Evolutionary conservation across 2,329 filamentous ascomycete species (phyloP).

Genomic region (Parasarocladium wereldwijsianum): DNA sequence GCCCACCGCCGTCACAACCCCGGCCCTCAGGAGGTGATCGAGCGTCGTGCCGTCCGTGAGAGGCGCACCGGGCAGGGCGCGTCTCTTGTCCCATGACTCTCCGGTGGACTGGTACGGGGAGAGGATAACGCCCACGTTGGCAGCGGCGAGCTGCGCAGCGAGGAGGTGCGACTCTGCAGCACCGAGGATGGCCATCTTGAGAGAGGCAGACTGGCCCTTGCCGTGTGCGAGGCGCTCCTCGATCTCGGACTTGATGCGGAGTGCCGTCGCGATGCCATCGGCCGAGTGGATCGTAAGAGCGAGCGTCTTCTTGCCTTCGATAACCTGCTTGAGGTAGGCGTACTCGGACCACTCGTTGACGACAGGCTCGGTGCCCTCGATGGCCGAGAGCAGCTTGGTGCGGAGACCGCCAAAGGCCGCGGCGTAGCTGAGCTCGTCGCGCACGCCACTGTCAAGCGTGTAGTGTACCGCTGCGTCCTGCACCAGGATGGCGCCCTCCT

Average conservation of each 20-base stretch:
- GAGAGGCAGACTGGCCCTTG: slow-evolving; percentile 4
- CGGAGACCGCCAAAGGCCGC: slow-evolving; percentile 36
- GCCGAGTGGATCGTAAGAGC: slow-evolving; percentile 47
- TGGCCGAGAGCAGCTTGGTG: slow-evolving; percentile 36
- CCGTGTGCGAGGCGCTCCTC: slow-evolving; percentile 23
- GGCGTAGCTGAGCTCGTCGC: slow-evolving; percentile 32
- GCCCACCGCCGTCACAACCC: slow-evolving; percentile 42
- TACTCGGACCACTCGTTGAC: slow-evolving; percentile 30
- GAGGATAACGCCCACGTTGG: slow-evolving; percentile 44
- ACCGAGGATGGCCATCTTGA: slow-evolving; percentile 44
- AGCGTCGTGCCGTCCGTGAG: slow-evolving; percentile 50
- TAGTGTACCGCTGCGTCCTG: slow-evolving; percentile 43
- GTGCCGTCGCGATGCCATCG: slow-evolving; percentile 43
- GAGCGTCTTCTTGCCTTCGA: slow-evolving; percentile 37
- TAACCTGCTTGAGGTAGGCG: slow-evolving; percentile 36
- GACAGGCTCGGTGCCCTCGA: slow-evolving; percentile 18
- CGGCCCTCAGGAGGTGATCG: slow-evolving; percentile 41
- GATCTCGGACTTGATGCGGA: slow-evolving; percentile 43
- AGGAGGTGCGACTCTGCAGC: slow-evolving; percentile 49
- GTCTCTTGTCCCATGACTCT: slow-evolving; percentile 43
- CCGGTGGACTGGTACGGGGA: slow-evolving; percentile 42
- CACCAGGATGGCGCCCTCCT: slow-evolving; percentile 35
- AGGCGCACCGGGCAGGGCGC: slow-evolving; percentile 47
- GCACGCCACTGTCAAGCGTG: slow-evolving; percentile 28
- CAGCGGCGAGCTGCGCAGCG: slow-evolving; percentile 39